phyloP scores from a whole-genome alignment of 352 stramenopile species.

The Phytophthora crassamura region DNA sequence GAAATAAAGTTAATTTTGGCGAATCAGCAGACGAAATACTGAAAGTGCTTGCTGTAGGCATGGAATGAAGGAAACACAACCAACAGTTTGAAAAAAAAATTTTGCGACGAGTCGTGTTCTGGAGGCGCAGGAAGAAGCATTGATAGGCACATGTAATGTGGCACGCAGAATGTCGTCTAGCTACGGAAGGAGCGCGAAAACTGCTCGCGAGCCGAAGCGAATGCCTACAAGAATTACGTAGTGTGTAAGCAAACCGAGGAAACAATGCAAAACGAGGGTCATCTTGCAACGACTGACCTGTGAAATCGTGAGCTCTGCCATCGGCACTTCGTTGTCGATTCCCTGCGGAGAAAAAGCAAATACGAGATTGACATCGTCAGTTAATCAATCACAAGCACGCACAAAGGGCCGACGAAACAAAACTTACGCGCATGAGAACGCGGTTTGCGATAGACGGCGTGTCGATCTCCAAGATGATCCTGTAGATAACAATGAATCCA shows the following conservation, averaged over 20 bases:
- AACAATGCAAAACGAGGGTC: not conserved
- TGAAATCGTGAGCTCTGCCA: slow-evolving; percentile 88
- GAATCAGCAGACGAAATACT: not conserved
- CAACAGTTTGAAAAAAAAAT: slow-evolving; percentile 3
- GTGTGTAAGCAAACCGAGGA: slow-evolving; percentile 4
- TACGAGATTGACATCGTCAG: not conserved
- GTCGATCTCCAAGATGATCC: slow-evolving; percentile 90
- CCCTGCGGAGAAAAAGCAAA: slow-evolving; percentile 48
- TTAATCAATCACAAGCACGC: slow-evolving; percentile 5
- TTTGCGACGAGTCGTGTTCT: slow-evolving; percentile 27
- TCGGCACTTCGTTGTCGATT: slow-evolving; percentile 89
- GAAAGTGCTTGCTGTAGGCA: too few species aligned
- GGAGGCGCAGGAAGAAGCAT: slow-evolving; percentile 4
- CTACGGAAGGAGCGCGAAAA: slow-evolving; percentile 91
- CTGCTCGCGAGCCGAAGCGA: slow-evolving; percentile 86
- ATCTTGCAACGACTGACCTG: slow-evolving; percentile 47
- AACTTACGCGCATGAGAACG: slow-evolving; percentile 90
- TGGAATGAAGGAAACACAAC: too few species aligned
- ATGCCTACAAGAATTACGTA: slow-evolving; percentile 52
- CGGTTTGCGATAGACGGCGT: slow-evolving; percentile 90
- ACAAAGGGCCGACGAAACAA: not conserved
- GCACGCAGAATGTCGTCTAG: slow-evolving; percentile 43
- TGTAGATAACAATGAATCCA: slow-evolving; percentile 23
- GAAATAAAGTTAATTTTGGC: slow-evolving; percentile 6
- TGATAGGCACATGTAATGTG: slow-evolving; percentile 33